A percentile compares a stretch with the other conserved stretches of the same genome.
These are phyloP conservation scores for Arthrobotrys sinensis DNA, from an alignment of 2,329 filamentous ascomycete species.

Conservation along the genomic window DNA sequence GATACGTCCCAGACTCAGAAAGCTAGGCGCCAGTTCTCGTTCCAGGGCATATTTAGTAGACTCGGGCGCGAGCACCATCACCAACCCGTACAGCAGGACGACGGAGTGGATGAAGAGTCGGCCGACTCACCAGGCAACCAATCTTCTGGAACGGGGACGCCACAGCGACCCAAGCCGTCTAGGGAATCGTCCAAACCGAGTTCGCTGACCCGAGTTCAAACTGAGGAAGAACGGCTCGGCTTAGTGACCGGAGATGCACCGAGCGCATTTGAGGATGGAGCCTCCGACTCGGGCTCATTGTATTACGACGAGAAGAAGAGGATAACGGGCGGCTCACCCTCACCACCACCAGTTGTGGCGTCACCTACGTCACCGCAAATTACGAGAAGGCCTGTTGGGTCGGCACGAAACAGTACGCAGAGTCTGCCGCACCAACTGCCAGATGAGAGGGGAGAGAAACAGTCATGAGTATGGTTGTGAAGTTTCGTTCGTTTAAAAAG, in stretches of 20 bases:
- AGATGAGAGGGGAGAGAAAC: conserved; percentile 34
- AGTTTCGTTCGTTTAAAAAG: conserved; percentile 28
- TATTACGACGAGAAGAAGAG: conserved; percentile 56
- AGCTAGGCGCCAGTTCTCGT: conserved; percentile 87
- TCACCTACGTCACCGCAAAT: conserved; percentile 30
- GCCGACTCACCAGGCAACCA: conserved; percentile 63
- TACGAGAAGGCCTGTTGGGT: conserved; percentile 38
- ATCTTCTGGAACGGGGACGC: conserved; percentile 46
- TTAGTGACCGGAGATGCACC: conserved; percentile 80
- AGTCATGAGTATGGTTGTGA: conserved; percentile 9
- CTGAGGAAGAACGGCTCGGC: conserved; percentile 86
- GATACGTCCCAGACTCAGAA: conserved; percentile 68
- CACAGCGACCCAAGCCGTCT: conserved; percentile 61
- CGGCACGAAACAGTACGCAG: conserved; percentile 38
- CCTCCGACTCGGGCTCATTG: conserved; percentile 32
- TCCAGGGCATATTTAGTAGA: conserved; percentile 82
- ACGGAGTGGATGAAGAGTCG: conserved; percentile 56
- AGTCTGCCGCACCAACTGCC: conserved; percentile 38
- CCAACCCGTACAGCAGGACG: conserved; percentile 65
- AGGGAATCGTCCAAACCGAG: conserved; percentile 49
- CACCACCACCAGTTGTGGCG: conserved; percentile 14
- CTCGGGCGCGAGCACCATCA: conserved; percentile 69
- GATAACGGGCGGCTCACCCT: conserved; percentile 28
- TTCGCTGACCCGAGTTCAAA: conserved; percentile 68
- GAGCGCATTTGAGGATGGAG: conserved; percentile 49